These are phyloP conservation scores for Globisporangium viniferum DNA, from an alignment of 352 stramenopile species.

Conservation along the genomic window DNA sequence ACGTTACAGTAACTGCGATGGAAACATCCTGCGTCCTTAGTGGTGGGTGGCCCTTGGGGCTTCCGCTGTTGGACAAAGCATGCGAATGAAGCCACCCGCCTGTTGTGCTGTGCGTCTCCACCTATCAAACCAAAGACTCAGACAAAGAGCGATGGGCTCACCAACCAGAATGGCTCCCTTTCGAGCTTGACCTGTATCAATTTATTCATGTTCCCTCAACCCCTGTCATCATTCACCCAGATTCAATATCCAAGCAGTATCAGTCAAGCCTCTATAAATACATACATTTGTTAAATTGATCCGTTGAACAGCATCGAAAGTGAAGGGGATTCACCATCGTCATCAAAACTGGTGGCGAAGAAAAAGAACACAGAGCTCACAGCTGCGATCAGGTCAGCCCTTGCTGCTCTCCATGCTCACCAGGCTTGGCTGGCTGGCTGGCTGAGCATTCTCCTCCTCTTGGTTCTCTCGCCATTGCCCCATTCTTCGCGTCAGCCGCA, in stretches of 20 bases:
- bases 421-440: background rate
- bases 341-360: background rate
- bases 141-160: background rate
- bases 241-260: background rate
- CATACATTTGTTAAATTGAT: background rate
- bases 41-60: background rate
- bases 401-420: background rate
- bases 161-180: background rate
- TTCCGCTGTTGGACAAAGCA: background rate
- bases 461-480: background rate
- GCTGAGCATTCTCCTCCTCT: background rate
- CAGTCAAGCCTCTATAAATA: background rate
- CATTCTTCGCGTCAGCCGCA: background rate
- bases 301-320: background rate
- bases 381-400: background rate
- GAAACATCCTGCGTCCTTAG: background rate
- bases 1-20: background rate
- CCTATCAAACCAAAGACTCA: slow-evolving; percentile 5
- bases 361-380: background rate
- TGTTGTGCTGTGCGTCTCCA: background rate
- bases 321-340: background rate
- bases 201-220: background rate
- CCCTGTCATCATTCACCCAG: background rate
- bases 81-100: background rate
- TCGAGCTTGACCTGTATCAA: background rate